phyloP scores from a whole-genome alignment of 768 basidiomycete genomes.

The Suillus subalutaceus region DNA sequence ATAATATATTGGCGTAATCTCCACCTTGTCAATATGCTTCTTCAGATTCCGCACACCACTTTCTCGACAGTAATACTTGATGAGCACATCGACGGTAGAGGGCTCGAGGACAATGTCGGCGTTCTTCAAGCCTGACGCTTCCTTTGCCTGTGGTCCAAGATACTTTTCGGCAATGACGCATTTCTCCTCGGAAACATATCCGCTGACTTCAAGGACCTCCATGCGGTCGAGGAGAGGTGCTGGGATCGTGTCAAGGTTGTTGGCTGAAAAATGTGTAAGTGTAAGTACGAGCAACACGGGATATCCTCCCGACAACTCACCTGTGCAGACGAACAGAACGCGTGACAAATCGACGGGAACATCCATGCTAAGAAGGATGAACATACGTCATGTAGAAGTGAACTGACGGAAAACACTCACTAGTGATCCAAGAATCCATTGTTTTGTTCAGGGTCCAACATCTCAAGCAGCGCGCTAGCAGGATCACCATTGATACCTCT shows the following conservation, averaged over 20 bases:
- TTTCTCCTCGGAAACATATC: constrained; percentile 95
- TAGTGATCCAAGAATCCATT: constrained; percentile 94
- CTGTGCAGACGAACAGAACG: constrained; percentile 96
- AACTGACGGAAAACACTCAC: constrained; percentile 48
- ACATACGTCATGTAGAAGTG: no score
- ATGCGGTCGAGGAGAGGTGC: constrained; percentile 93
- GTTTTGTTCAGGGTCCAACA: constrained; percentile 96
- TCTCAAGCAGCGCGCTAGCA: constrained; percentile 86
- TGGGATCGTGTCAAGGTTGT: constrained; percentile 91
- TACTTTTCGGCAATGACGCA: constrained; percentile 84
- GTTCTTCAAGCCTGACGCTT: constrained; percentile 81
- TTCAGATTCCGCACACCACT: constrained; percentile 95
- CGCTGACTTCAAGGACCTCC: constrained; percentile 94
- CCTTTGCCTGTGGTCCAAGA: constrained; percentile 91
- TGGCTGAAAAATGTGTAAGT: constrained; percentile 50
- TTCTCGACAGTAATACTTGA: constrained; percentile 97
- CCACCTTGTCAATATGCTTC: constrained; percentile 98
- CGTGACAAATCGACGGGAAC: constrained; percentile 95
- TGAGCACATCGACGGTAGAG: constrained; percentile 80
- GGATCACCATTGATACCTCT: constrained; percentile 92
- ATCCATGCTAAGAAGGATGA: constrained; percentile 68
- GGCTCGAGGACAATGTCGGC: constrained; percentile 82
- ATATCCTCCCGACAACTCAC: constrained; percentile 31
- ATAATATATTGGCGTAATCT: neutral
- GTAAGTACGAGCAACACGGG: constrained; percentile 6